Percentiles rank a stretch among this genome's conserved stretches.
phyloP scores from a whole-genome alignment of 441 rosid species.

The Corymbia citriodora region DNA sequence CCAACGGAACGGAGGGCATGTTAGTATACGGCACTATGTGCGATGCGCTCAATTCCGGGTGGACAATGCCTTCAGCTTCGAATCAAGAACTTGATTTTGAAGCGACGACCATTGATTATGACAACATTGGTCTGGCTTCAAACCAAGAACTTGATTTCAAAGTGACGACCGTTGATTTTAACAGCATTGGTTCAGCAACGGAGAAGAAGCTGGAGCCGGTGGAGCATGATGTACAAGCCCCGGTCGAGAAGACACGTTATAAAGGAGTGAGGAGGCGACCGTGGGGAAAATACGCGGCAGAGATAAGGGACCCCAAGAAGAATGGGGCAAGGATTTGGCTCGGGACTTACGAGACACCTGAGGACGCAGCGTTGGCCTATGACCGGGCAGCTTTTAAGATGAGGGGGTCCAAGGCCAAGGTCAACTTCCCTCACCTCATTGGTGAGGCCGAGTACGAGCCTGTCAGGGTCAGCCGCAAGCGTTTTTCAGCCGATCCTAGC shows the following conservation, averaged over 20 bases:
- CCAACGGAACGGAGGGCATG: background rate
- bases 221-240: background rate
- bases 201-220: background rate
- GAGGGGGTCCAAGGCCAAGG: background rate
- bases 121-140: background rate
- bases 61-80: background rate
- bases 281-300: background rate
- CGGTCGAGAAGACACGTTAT: background rate
- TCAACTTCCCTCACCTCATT: background rate
- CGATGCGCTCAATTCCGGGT: background rate
- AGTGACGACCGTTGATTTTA: background rate
- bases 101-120: background rate
- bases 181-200: background rate
- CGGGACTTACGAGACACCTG: background rate
- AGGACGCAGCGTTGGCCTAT: background rate
- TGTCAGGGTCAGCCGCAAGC: background rate
- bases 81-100: background rate
- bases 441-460: background rate
- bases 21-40: accelerated
- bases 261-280: background rate
- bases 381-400: background rate
- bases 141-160: background rate
- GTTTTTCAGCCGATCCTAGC: background rate
- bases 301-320: background rate
- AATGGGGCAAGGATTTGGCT: background rate